Evolutionary conservation across 148 eudicot species (phyloP).

Genomic region (Rhododendron ovatum): DNA sequence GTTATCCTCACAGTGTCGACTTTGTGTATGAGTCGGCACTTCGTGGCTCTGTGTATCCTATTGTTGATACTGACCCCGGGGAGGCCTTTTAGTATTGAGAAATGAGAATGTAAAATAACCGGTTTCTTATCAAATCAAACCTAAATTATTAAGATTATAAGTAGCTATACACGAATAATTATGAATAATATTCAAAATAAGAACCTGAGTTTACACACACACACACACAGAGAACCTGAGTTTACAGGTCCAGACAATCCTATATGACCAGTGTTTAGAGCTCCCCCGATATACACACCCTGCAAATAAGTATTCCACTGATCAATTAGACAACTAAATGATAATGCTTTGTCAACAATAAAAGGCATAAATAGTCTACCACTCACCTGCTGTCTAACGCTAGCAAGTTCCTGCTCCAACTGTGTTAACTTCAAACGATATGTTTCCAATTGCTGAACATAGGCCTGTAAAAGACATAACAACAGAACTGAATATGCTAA

Average conservation of each 20-base stretch:
- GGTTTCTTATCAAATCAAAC: no score
- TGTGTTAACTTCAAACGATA: conserved; percentile 69
- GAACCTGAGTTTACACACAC: no score
- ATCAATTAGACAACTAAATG: conserved; percentile 2
- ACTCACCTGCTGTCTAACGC: conserved; percentile 63
- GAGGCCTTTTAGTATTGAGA: no score
- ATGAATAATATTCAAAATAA: no score
- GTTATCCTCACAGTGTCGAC: no score
- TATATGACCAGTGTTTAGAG: conserved; percentile 24
- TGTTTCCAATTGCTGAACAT: conserved; percentile 79
- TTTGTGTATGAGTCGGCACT: no score
- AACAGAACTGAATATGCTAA: neutral
- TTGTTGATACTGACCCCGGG: no score
- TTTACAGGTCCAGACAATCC: conserved; percentile 32
- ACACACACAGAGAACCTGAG: conserved; percentile 51
- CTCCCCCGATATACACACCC: conserved; percentile 27
- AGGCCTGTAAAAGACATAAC: conserved; percentile 40
- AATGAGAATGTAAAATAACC: no score
- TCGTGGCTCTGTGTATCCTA: no score
- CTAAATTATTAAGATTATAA: no score
- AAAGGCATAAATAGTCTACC: neutral
- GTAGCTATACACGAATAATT: no score
- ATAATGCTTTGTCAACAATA: neutral
- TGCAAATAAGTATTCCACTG: conserved; percentile 19
- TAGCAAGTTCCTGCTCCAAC: conserved; percentile 64